Base-by-base conservation (phyloP, 1,139 yeast genomes). In the Diutina mesorugosa region DNA sequence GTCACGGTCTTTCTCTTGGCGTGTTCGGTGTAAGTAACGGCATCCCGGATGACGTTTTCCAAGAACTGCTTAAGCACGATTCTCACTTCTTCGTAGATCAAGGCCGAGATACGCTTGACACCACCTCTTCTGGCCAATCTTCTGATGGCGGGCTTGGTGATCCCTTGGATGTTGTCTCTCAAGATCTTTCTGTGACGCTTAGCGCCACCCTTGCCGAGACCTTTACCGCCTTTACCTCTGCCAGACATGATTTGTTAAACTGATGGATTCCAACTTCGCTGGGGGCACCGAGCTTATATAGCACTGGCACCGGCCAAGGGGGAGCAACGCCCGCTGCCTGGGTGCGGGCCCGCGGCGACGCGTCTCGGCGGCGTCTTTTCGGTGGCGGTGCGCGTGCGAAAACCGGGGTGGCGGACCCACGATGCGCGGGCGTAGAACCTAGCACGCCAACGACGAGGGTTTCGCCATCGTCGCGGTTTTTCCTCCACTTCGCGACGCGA, bases 41-140 rank as follows among this genome's bases (percentile, higher is more conserved):
- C 98, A 71, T 93, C 98, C 81, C 97, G 90, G 78, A 93, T 93
- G 68, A 91, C 97, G 72, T 88, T 86, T 79, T 90, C 97, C 72
- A 93, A 84, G 87, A 91, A 93, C 61, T 96, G 82, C 81, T 91
- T 91, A 67, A 93, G 83, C 67, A 93, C 98, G 66, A 88, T 93
- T 81, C 99, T 90, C 70, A 95, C 97, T 83, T 91, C 97, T 80
- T 93, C 98, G 82, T 93, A 93, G 76, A 93, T 91, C 74, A 91
- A 83, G 72, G 97, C 98, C 64, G 98, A 91, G 70, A 93, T 93
- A 87, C 98, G 97, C 87, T 93, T 93, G 72, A 93, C 99, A 89
- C 99, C 99, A 81, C 99, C 99, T 89, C 99, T 90, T 86, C 99
- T 91, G 61, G 99, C 99, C 71, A 93, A 87, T 88, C 99, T 91